phyloP scores from a whole-genome alignment of 1,284 basidiomycete species.

The Quambalaria eucalypti region DNA sequence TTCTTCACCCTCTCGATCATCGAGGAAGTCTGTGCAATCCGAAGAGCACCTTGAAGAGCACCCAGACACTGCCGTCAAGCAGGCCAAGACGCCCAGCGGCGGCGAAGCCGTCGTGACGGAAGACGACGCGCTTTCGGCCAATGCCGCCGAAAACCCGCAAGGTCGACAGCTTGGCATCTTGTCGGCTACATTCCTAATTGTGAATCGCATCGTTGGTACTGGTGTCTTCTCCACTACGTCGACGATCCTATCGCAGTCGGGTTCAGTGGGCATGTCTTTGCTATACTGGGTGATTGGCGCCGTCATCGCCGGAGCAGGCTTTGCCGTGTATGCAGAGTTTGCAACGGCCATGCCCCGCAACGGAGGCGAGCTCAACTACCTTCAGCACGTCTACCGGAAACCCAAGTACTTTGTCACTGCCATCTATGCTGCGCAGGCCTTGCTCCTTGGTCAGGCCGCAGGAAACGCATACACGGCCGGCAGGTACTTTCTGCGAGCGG shows the following conservation, averaged over 20 bases:
- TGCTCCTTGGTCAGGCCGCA: constrained; percentile 58
- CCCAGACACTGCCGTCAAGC: too few species aligned
- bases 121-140: too few species aligned
- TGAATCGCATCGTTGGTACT: constrained; percentile 68
- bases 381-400: constrained; percentile 61
- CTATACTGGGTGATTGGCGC: constrained; percentile 63
- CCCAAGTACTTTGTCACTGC: constrained; percentile 60
- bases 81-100: too few species aligned
- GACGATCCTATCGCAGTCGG: constrained; percentile 59
- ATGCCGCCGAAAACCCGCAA: too few species aligned
- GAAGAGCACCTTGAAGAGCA: too few species aligned
- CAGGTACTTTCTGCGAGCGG: constrained; percentile 53
- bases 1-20: too few species aligned
- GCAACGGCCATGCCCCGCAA: constrained; percentile 62
- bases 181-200: constrained; percentile 62
- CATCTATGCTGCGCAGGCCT: constrained; percentile 56
- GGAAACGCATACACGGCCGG: constrained; percentile 56
- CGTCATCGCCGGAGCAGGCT: constrained; percentile 54
- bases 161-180: constrained; percentile 45
- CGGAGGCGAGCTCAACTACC: constrained; percentile 67
- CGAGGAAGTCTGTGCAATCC: too few species aligned
- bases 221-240: constrained; percentile 69
- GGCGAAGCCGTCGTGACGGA: too few species aligned
- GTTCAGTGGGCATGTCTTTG: constrained; percentile 54
- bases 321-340: constrained; percentile 62